Conservation (phyloP, 129 eudicot genomes). For the Daucus carota region DH1_v3.0 NC_030389.2:35291001-35291500, state of each 20-base stretch:
- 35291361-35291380: no score
- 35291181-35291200: no score
- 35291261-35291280: neutral
- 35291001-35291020: conserved; percentile 91
- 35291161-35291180: neutral
- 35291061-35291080: conserved; percentile 61
- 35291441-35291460: no score
- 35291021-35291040: conserved; percentile 70
- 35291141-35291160: neutral
- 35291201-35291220: no score
- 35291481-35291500: no score
- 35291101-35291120: neutral
- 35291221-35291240: neutral
- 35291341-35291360: no score
- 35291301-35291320: conserved; percentile 81
- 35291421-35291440: no score
- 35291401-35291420: no score
- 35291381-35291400: no score
- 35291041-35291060: conserved; percentile 58
- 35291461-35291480: no score
- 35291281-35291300: conserved; percentile 34
- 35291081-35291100: neutral
- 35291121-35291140: neutral
- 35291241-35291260: neutral
- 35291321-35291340: conserved; percentile 93